These are phyloP conservation scores for Pyrrhoderma lamaoense DNA, from an alignment of 1,284 basidiomycete genomes.

Conservation along the genomic window DNA sequence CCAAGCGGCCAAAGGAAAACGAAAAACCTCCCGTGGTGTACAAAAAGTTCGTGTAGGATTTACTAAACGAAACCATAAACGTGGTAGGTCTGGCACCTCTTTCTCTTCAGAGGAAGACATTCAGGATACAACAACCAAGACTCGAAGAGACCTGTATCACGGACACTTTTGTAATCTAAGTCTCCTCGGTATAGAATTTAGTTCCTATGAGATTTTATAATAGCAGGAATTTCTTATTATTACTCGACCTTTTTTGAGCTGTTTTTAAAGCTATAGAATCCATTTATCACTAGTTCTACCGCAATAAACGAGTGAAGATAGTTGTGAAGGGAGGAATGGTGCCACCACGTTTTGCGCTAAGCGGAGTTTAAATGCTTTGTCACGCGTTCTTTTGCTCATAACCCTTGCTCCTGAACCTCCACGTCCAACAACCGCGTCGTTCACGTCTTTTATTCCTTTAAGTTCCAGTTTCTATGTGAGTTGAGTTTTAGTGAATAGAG, in stretches of 20 bases:
- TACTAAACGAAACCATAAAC: not conserved
- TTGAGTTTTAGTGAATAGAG: not conserved
- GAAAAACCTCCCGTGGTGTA: slow-evolving; percentile 9
- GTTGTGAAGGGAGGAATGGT: not conserved
- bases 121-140: not conserved
- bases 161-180: too few relatives aligned
- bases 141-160: too few relatives aligned
- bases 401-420: slow-evolving; percentile 4
- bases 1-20: slow-evolving; percentile 10
- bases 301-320: too few relatives aligned
- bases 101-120: not conserved
- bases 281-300: too few relatives aligned
- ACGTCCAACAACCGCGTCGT: slow-evolving; percentile 7
- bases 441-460: not conserved
- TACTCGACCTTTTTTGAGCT: too few relatives aligned
- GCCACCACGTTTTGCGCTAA: slow-evolving; percentile 2
- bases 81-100: not conserved
- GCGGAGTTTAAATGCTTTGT: slow-evolving; percentile 4
- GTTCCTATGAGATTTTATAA: too few relatives aligned
- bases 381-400: slow-evolving; percentile 8
- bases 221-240: too few relatives aligned
- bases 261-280: too few relatives aligned
- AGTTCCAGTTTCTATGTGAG: not conserved
- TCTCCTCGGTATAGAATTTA: too few relatives aligned
- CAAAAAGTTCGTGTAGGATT: slow-evolving; percentile 12